These are phyloP conservation scores for Scheffersomyces lignosus DNA, from an alignment of 805 yeast species.

Conservation along the genomic window DNA sequence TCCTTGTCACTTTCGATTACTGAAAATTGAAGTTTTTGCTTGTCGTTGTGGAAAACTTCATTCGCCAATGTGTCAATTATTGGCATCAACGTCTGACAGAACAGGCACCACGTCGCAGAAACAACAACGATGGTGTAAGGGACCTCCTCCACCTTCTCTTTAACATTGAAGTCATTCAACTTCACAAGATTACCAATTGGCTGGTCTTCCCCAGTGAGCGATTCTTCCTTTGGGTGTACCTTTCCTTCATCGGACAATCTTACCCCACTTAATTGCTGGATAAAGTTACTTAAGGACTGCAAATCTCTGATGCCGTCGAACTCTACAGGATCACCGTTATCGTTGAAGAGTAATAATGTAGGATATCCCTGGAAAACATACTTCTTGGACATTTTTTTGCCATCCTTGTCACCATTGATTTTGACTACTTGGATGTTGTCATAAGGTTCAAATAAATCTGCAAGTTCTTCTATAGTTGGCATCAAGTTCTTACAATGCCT, in stretches of 20 bases:
- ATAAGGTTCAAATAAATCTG: constrained; percentile 25
- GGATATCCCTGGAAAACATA: constrained; percentile 67
- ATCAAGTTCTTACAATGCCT: constrained; percentile 60
- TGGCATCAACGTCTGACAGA: constrained; percentile 56
- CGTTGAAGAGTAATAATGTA: constrained; percentile 58
- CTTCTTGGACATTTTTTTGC: constrained; percentile 49
- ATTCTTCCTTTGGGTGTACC: too few species aligned
- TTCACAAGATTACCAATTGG: constrained; percentile 15
- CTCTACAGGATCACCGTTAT: constrained; percentile 50
- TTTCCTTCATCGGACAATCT: constrained; percentile 9
- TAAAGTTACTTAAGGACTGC: constrained; percentile 52
- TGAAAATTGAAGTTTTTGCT: constrained; percentile 32
- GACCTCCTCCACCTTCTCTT: constrained; percentile 35
- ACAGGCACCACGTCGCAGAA: constrained; percentile 61
- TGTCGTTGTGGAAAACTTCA: constrained; percentile 42
- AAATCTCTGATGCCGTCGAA: constrained; percentile 56
- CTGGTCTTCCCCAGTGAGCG: constrained; percentile 12
- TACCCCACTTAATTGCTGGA: constrained; percentile 38
- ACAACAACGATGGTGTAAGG: constrained; percentile 48
- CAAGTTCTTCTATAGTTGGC: constrained; percentile 43
- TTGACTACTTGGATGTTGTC: constrained; percentile 50
- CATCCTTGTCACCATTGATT: constrained; percentile 58
- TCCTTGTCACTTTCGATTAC: constrained; percentile 42
- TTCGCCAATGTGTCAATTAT: constrained; percentile 50
- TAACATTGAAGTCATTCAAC: constrained; percentile 44